Evolutionary conservation across 1,284 basidiomycete species (phyloP).

Genomic region (Cryptococcus sp.): DNA sequence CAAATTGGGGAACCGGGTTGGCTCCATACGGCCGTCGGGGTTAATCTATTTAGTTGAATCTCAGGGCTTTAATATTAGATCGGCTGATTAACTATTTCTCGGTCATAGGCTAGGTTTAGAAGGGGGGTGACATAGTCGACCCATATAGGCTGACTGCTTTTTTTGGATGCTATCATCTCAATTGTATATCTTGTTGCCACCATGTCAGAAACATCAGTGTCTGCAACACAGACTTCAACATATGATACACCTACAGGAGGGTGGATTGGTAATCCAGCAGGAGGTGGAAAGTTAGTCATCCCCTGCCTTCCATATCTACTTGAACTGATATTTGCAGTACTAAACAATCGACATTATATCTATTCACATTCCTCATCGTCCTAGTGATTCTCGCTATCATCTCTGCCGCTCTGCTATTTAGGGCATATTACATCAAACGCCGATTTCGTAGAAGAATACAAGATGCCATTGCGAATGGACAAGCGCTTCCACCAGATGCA

Average conservation of each 20-base stretch:
- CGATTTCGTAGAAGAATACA: conserved; percentile 35
- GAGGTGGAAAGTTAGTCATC: neutral
- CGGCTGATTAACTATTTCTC: too few relatives aligned
- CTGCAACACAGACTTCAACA: too few relatives aligned
- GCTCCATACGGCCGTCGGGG: too few relatives aligned
- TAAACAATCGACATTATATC: conserved; percentile 31
- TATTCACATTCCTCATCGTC: conserved; percentile 47
- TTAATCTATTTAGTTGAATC: too few relatives aligned
- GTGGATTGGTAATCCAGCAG: neutral
- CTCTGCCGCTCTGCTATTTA: conserved; percentile 33
- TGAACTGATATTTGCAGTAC: neutral
- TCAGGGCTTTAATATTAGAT: too few relatives aligned
- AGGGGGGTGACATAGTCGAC: too few relatives aligned
- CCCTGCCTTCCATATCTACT: neutral
- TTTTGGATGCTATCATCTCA: too few relatives aligned
- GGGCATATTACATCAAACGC: conserved; percentile 39
- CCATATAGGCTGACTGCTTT: too few relatives aligned
- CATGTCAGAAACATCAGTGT: too few relatives aligned
- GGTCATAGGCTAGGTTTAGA: too few relatives aligned
- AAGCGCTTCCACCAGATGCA: conserved; percentile 29
- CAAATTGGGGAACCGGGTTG: too few relatives aligned
- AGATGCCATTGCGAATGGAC: conserved; percentile 37
- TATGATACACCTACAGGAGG: neutral
- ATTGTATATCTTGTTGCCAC: too few relatives aligned
- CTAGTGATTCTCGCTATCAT: conserved; percentile 40